Evolutionary conservation across 805 yeast species (phyloP), one percentile per base, ranked within the genome.

Genomic region (Candida ficus): DNA sequence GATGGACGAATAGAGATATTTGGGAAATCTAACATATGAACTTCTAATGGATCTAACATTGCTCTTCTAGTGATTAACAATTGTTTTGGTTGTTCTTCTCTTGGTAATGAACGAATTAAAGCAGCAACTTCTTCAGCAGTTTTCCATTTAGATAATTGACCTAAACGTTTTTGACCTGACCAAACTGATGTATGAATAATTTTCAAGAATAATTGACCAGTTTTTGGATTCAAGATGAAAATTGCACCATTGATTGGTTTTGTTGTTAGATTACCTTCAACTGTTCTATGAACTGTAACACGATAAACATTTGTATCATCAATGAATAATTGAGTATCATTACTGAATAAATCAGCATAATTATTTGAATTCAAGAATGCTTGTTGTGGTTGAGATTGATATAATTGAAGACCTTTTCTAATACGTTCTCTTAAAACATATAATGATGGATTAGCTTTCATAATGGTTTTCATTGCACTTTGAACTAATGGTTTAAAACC

Each of bases 111-210:
- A 32, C 96, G 72, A 16, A 93, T 75, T 48, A 93, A 67, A 0
- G 95, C 95, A 13, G 96, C 91, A 18, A 88, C 95, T 61, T 91
- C 98, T 63, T 93, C 99, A 0, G 99, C 98, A 2, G 98, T 81
- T 60, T 91, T 93, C 99, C 99, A 93, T 58, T 93, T 93, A 2
- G 98, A 90, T 48, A 93, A 66, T 57, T 93, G 97, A 22, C 93
- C 83, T 45, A 91, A 71, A 53, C 97, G 82, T 55, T 88, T 90
- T 61, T 93, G 98, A 16, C 99, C 99, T 4, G 95, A 83, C 95
- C 96, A 93, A 2, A 88, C 95, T 6, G 95, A 84, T 0, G 95
- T 87, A 55, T 91, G 98, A 44, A 93, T 87, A 40, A 93, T 77
- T 57, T 87, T 88, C 62, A 93, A 69, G 57, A 85, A 89, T 37